phyloP scores from a whole-genome alignment of 768 basidiomycete species.

The Lentinula detonsa region DNA sequence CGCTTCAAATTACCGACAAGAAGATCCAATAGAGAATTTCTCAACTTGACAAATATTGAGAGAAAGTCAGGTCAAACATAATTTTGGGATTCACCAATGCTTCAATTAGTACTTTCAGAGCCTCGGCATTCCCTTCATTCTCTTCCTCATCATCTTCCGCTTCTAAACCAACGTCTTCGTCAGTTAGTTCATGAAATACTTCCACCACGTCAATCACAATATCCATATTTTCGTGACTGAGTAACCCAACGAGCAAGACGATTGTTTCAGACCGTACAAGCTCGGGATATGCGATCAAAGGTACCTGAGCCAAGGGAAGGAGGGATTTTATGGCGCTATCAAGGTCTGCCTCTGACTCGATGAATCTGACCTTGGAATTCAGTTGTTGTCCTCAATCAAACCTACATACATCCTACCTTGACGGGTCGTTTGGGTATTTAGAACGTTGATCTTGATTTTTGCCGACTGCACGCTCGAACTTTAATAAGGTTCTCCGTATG shows the following conservation, averaged over 20 bases:
- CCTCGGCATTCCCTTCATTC: slow-evolving; percentile 46
- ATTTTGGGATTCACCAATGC: slow-evolving; percentile 52
- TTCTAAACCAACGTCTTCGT: slow-evolving; percentile 89
- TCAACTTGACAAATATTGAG: slow-evolving; percentile 44
- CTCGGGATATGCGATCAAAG: slow-evolving; percentile 83
- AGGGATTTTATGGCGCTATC: slow-evolving; percentile 82
- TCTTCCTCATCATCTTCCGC: slow-evolving; percentile 60
- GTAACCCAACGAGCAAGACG: slow-evolving; percentile 68
- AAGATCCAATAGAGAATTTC: slow-evolving; percentile 79
- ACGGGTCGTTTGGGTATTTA: slow-evolving; percentile 90
- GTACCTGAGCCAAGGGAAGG: slow-evolving; percentile 83
- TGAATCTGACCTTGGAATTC: slow-evolving; percentile 58
- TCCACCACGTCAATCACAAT: slow-evolving; percentile 96
- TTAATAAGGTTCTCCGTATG: slow-evolving; percentile 67
- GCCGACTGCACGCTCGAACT: slow-evolving; percentile 83
- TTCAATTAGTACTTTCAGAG: slow-evolving; percentile 70
- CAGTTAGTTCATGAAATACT: slow-evolving; percentile 89
- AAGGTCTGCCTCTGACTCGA: slow-evolving; percentile 96
- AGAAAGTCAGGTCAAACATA: not conserved
- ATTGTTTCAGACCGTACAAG: slow-evolving; percentile 73
- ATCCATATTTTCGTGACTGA: slow-evolving; percentile 95
- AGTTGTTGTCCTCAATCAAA: not conserved
- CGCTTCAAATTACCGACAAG: slow-evolving; percentile 85
- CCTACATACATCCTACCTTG: slow-evolving; percentile 50
- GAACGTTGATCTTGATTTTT: slow-evolving; percentile 96